Evolutionary conservation across 352 stramenopile species (phyloP), one percentile per base, ranked within the genome.

Genomic region (Aphanomyces invadans): DNA sequence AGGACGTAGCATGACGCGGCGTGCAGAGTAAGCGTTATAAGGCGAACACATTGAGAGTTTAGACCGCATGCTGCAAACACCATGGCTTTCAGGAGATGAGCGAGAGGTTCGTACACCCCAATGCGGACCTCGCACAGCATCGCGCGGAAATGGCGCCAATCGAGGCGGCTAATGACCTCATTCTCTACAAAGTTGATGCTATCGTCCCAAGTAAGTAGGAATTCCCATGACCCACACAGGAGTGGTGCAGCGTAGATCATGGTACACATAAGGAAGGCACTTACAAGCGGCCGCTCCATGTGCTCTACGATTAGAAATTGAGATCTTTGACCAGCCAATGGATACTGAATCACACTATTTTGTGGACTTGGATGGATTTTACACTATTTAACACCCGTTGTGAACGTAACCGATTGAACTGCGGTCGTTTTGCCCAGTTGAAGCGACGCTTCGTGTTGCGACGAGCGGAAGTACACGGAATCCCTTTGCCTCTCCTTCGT

Each of bases 391-490:
- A n/a, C n/a, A n/a, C n/a, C n/a, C n/a, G n/a, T n/a, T n/a, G 36
- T 15, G 36, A 7, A 42, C 15, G 36, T 42, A 42, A 42, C 36
- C 15, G 26, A 23, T 54, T 11, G 10, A 21, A n/a, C n/a, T 21
- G 10, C n/a, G 1, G 46, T 54, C 10, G 46, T 54, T 29, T 15
- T 29, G 21, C 11, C 26, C 10, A 10, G n/a, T 1, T 29, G 46
- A 54, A 54, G 10, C 46, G 46, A 54, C 46, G 26, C 46, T 54
- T 54, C 10, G 46, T 54, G 46, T 42, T 42, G 36, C 36, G 15
- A 42, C 7, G 36, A 54, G n/a, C n/a, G 46, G n/a, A 25, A 54
- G 46, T n/a, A 21, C 46, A 11, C 10, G 10, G n/a, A 31, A 54
- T 54, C n/a, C n/a, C n/a, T n/a, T n/a, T n/a, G n/a, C n/a, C n/a